Evolutionary conservation across 306 rosid species (phyloP), one percentile per base, ranked within the genome.

Genomic region (Sphenostylis stenocarpa): DNA sequence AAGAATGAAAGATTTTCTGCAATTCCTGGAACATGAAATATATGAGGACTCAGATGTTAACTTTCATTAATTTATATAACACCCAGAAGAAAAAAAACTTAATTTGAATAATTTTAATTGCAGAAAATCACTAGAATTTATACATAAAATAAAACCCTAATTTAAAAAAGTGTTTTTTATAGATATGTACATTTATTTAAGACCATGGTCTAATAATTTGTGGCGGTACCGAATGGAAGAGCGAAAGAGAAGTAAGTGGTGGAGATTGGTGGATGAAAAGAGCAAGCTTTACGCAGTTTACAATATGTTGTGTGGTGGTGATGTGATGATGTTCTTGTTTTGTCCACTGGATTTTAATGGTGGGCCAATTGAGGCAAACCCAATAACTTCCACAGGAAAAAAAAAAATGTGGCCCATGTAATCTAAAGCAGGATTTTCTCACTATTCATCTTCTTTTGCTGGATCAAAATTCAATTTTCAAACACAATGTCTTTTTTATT

Each of bases 271-370:
- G 6, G 60, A n/a, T n/a, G n/a, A n/a, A n/a, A n/a, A n/a, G n/a
- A n/a, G n/a, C n/a, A n/a, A n/a, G n/a, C n/a, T n/a, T n/a, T n/a
- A n/a, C n/a, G n/a, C n/a, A n/a, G 24, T 17, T 49, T n/a, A n/a
- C 7, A 52, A 52, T 17, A 0, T 21, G 31, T 1, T 10, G 15
- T 58, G 20, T 28, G 28, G 38, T 45, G 51, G 31, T 31, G 8
- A 0, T 4, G 36, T 33, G 51, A 47, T 31, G 8, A 0, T 4
- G 36, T 33, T 75, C 62, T 33, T 0, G 79, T 75, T 62, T 33
- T 0, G 79, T 19, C 72, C 79, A 75, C 63, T 47, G 47, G 16
- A 75, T 29, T 47, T 34, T 36, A 47, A 48, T 47, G 63, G 79
- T 1, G 71, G 72, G 61, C 72, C 67, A 36, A 2, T 75, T 47